Percentiles rank a stretch among this genome's conserved stretches.
phyloP scores from a whole-genome alignment of 2,329 filamentous ascomycete species.

The Alternaria tenuissima region DNA sequence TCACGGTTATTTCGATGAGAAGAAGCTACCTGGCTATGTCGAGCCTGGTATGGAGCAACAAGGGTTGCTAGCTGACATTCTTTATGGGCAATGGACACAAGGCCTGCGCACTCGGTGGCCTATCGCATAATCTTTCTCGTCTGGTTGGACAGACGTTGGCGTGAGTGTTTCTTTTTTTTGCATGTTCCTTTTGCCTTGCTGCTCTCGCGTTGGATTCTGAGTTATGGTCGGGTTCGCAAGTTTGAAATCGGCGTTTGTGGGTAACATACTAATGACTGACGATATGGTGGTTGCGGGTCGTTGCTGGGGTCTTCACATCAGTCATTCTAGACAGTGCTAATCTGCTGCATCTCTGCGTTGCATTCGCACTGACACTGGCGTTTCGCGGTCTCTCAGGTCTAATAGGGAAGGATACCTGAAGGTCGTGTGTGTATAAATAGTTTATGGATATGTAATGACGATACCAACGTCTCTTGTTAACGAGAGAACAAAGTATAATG shows the following conservation, averaged over 20 bases:
- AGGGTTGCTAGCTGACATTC: slow-evolving; percentile 85
- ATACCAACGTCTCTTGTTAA: neutral
- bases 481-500: neutral
- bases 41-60: slow-evolving; percentile 88
- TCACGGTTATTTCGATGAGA: slow-evolving; percentile 50
- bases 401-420: neutral
- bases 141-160: neutral
- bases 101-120: slow-evolving; percentile 69
- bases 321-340: neutral
- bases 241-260: neutral
- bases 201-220: neutral
- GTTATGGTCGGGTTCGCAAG: neutral
- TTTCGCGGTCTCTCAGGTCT: neutral
- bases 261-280: slow-evolving; percentile 3
- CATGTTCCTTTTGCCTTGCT: neutral
- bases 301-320: slow-evolving; percentile 1
- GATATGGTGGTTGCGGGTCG: neutral
- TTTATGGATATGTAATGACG: slow-evolving; percentile 1
- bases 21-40: slow-evolving; percentile 65
- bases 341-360: slow-evolving; percentile 4
- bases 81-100: slow-evolving; percentile 90
- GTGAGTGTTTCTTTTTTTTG: neutral
- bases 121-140: slow-evolving; percentile 20
- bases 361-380: neutral
- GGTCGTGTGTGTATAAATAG: slow-evolving; percentile 7